Conservation (phyloP, 306 rosid genomes). For the Prunus dulcis region DNA sequence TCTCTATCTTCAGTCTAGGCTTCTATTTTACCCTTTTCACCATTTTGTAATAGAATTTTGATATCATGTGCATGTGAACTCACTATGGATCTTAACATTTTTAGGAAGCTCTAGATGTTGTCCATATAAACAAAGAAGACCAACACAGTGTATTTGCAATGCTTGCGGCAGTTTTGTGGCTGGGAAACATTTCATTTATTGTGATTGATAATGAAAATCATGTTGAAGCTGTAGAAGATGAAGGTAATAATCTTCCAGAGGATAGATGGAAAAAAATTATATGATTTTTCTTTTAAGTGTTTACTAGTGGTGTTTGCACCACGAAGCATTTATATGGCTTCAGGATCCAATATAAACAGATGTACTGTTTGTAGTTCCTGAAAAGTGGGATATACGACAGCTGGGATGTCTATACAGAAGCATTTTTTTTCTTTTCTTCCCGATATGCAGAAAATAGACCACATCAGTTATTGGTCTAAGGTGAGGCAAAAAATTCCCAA, state of each 20-base stretch:
- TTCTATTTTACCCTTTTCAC: slow-evolving; percentile 3
- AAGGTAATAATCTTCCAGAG: slow-evolving; percentile 48
- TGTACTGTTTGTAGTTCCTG: too few relatives aligned
- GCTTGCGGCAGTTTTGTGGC: slow-evolving; percentile 99
- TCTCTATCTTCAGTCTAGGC: slow-evolving; percentile 10
- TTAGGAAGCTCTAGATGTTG: slow-evolving; percentile 96
- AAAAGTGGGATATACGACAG: too few relatives aligned
- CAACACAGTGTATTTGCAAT: slow-evolving; percentile 93
- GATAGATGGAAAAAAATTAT: slow-evolving; percentile 1
- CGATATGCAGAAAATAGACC: too few relatives aligned
- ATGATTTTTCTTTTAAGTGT: not conserved
- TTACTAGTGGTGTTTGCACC: slow-evolving; percentile 8
- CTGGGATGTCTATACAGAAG: too few relatives aligned
- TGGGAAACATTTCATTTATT: slow-evolving; percentile 79
- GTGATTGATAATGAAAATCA: slow-evolving; percentile 93
- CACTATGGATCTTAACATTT: slow-evolving; percentile 20
- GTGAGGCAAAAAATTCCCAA: too few relatives aligned
- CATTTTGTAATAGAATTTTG: slow-evolving; percentile 14
- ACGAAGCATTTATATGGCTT: not conserved
- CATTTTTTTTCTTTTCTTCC: too few relatives aligned
- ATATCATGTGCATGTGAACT: slow-evolving; percentile 28
- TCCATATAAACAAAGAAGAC: slow-evolving; percentile 81
- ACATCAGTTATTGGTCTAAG: too few relatives aligned
- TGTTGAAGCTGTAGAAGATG: slow-evolving; percentile 78
- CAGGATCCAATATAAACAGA: too few relatives aligned